These are phyloP conservation scores for Amauroascus verrucosus DNA, from an alignment of 2,329 filamentous ascomycete species.

Conservation along the genomic window DNA sequence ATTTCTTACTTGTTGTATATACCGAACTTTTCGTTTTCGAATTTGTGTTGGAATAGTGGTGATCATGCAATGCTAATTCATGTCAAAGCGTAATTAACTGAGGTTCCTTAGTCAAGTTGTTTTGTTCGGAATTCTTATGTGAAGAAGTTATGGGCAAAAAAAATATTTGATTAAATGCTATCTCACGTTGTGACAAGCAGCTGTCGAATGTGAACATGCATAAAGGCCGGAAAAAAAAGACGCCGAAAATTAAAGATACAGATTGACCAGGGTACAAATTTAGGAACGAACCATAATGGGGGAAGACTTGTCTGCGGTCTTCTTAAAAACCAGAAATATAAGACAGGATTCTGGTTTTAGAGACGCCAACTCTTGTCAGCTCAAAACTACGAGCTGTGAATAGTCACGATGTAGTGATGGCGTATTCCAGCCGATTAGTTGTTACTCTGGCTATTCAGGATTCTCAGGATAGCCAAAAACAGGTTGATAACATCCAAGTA, in stretches of 20 bases:
- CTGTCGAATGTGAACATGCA: not conserved
- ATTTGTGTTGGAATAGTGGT: not conserved
- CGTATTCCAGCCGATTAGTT: slow-evolving; percentile 49
- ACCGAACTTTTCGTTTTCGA: not conserved
- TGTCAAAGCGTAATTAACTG: not conserved
- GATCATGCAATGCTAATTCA: not conserved
- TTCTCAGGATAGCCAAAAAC: slow-evolving; percentile 89
- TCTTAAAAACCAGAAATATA: not conserved
- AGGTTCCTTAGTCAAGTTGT: too few species aligned
- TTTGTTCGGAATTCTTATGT: too few species aligned
- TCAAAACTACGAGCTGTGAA: not conserved
- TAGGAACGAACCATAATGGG: not conserved
- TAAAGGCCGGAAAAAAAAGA: not conserved
- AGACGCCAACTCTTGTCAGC: not conserved
- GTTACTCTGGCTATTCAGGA: slow-evolving; percentile 90
- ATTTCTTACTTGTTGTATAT: not conserved
- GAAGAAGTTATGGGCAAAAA: not conserved
- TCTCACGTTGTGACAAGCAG: not conserved
- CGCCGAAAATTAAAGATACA: not conserved
- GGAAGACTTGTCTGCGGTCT: not conserved
- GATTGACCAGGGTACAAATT: not conserved
- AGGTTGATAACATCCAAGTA: slow-evolving; percentile 96
- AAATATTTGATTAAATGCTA: not conserved
- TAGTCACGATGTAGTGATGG: not conserved
- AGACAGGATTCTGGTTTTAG: not conserved